A percentile compares a stretch with the other conserved stretches of the same genome.
phyloP scores from a whole-genome alignment of 306 rosid genomes.

The Trichosanthes cucumerina region DNA sequence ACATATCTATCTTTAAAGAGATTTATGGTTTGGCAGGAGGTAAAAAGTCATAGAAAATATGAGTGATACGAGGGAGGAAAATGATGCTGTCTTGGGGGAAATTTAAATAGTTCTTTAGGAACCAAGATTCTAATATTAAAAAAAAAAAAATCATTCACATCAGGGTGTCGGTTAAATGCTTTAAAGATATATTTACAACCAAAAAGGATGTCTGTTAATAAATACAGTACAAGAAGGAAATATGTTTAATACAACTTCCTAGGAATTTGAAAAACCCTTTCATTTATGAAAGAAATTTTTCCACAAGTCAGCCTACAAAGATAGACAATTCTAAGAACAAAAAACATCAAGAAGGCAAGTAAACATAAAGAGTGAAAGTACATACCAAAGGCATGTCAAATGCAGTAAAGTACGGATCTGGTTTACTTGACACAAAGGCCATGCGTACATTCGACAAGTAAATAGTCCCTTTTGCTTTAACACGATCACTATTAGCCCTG shows the following conservation, averaged over 20 bases:
- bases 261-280: not conserved
- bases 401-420: slow-evolving; percentile 43
- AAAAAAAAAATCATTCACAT: not conserved
- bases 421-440: slow-evolving; percentile 72
- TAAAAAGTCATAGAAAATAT: not conserved
- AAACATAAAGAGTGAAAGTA: not conserved
- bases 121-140: not conserved
- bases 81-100: not conserved
- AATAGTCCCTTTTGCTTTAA: slow-evolving; percentile 71
- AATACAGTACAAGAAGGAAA: not conserved
- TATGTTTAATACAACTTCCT: not conserved
- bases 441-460: slow-evolving; percentile 84
- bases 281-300: not conserved
- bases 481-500: slow-evolving; percentile 52
- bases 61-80: not conserved
- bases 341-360: not conserved
- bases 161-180: not conserved
- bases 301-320: not conserved
- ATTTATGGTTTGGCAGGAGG: not conserved
- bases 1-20: not conserved
- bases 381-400: slow-evolving; percentile 97
- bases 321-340: not conserved
- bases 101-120: not conserved
- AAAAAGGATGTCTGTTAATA: not conserved
- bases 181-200: not conserved